A percentile compares a stretch with the other conserved stretches of the same genome.
These are phyloP conservation scores for Orbilia oligospora DNA, from an alignment of 2,329 filamentous ascomycete genomes.

Conservation along the genomic window DNA sequence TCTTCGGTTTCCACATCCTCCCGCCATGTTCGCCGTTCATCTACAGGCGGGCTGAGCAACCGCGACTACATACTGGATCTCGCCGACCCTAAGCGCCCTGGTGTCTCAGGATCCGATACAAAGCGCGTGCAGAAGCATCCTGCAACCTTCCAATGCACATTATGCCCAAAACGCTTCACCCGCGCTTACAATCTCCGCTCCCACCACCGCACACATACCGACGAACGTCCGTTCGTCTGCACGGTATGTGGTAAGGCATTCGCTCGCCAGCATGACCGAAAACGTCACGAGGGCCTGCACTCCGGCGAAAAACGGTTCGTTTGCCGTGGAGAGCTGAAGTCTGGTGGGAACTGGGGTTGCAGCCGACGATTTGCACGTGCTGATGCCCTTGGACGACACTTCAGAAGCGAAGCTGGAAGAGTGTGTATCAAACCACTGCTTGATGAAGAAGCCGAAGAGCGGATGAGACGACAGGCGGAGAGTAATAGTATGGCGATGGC, in stretches of 20 bases:
- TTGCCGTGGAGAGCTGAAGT: slow-evolving; percentile 90
- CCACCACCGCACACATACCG: slow-evolving; percentile 94
- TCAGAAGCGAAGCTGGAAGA: slow-evolving; percentile 92
- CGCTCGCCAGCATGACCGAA: slow-evolving; percentile 95
- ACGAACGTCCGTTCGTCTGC: slow-evolving; percentile 96
- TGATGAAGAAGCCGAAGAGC: slow-evolving; percentile 90
- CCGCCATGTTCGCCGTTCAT: slow-evolving; percentile 70
- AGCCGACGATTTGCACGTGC: slow-evolving; percentile 93
- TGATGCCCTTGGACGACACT: slow-evolving; percentile 93
- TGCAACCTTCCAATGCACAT: slow-evolving; percentile 92
- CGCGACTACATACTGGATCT: slow-evolving; percentile 89
- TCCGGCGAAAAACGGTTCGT: slow-evolving; percentile 99
- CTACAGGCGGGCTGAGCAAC: slow-evolving; percentile 72
- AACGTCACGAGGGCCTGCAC: slow-evolving; percentile 95
- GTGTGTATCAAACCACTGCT: slow-evolving; percentile 98
- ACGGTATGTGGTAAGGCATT: slow-evolving; percentile 98
- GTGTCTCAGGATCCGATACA: slow-evolving; percentile 72
- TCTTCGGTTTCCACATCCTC: slow-evolving; percentile 62
- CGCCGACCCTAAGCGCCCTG: slow-evolving; percentile 81
- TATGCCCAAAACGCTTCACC: slow-evolving; percentile 96
- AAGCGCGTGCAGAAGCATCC: slow-evolving; percentile 98
- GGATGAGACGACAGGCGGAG: slow-evolving; percentile 71
- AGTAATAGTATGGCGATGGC: slow-evolving; percentile 74
- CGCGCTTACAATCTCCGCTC: slow-evolving; percentile 96
- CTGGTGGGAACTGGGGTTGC: slow-evolving; percentile 89